Conservation (phyloP, 352 stramenopile genomes). For the Pythium aquatile region DNA sequence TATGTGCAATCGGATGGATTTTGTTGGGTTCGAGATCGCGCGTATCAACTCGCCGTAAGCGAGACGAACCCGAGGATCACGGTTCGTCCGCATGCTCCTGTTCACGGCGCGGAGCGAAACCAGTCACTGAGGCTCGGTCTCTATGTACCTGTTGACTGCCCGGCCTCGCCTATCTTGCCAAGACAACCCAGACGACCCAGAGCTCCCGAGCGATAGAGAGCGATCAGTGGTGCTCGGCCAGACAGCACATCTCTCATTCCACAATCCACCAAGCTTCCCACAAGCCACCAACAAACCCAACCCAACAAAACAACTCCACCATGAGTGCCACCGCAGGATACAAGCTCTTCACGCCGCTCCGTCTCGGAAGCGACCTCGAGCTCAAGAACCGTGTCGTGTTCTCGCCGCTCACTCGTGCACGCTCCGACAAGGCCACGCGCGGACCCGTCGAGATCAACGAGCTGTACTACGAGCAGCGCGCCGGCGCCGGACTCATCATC, state of each 20-base stretch:
- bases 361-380: background rate
- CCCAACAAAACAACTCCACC: background rate
- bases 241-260: background rate
- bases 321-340: background rate
- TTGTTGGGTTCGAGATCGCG: too few relatives aligned
- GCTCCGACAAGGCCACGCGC: slow-evolving; percentile 4
- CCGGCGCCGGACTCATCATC: slow-evolving; percentile 35
- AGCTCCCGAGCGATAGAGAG: too few relatives aligned
- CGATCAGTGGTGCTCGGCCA: too few relatives aligned
- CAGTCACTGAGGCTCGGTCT: too few relatives aligned
- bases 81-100: too few relatives aligned
- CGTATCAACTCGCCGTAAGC: too few relatives aligned
- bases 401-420: slow-evolving; percentile 32
- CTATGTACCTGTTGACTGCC: too few relatives aligned
- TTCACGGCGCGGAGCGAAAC: too few relatives aligned
- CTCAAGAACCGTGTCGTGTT: slow-evolving; percentile 41
- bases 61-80: too few relatives aligned
- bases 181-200: too few relatives aligned
- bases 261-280: background rate
- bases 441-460: slow-evolving; percentile 7
- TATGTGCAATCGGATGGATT: too few relatives aligned
- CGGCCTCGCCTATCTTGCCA: too few relatives aligned
- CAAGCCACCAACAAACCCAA: background rate
- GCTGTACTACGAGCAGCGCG: slow-evolving; percentile 24
- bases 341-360: slow-evolving; percentile 21